These are phyloP conservation scores for Rhizophora apiculata DNA, from an alignment of 345 rosid genomes.

Conservation along the genomic window DNA sequence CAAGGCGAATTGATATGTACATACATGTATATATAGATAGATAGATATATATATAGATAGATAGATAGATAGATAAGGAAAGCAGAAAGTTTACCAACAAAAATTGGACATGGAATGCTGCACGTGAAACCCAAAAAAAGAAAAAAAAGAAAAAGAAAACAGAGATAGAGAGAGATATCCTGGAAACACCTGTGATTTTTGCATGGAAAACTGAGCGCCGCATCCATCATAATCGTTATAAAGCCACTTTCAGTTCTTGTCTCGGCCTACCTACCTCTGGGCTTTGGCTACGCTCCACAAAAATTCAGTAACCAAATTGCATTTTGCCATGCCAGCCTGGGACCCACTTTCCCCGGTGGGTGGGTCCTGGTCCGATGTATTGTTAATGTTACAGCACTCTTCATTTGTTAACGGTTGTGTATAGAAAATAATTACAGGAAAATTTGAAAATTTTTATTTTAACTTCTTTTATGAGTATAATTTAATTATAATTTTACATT, in stretches of 20 bases:
- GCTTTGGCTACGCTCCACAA: neutral
- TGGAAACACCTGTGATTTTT: constrained; percentile 22
- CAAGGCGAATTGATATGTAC: neutral
- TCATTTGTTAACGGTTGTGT: too few species aligned
- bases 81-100: constrained; percentile 14
- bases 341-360: too few species aligned
- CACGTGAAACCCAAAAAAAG: constrained; percentile 20
- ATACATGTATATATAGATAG: neutral
- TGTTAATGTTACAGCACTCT: too few species aligned
- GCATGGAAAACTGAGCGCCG: constrained; percentile 20
- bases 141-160: neutral
- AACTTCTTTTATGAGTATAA: too few species aligned
- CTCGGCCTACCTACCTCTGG: neutral
- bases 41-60: neutral
- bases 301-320: neutral
- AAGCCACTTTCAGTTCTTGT: constrained; percentile 19
- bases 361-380: too few species aligned
- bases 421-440: too few species aligned
- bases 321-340: neutral
- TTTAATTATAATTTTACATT: too few species aligned
- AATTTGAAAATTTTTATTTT: too few species aligned
- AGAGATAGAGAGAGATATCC: constrained; percentile 5
- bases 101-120: constrained; percentile 16
- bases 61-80: neutral
- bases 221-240: neutral